Conservation (phyloP, 495 filamentous ascomycete genomes). For the Corynascus novoguineensis region DNA sequence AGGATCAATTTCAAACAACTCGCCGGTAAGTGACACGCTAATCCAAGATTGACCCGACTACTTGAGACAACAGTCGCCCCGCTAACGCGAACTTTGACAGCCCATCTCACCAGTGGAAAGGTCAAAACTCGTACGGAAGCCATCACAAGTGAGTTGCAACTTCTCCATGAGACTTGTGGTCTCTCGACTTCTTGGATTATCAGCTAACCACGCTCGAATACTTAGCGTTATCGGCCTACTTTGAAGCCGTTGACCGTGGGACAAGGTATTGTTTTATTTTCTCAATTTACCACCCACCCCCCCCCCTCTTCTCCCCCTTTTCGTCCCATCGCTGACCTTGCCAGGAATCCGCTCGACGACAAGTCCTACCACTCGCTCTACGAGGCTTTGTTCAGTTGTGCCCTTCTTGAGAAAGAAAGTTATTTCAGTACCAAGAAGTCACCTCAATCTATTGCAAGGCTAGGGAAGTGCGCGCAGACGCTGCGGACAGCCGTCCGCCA, state of each 20-base stretch:
- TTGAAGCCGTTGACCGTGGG: conserved; percentile 20
- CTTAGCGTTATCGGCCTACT: conserved; percentile 35
- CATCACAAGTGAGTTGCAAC: conserved; percentile 30
- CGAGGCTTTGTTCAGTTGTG: conserved; percentile 70
- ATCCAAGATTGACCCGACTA: not conserved
- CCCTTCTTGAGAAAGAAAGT: conserved; percentile 58
- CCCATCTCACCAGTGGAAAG: conserved; percentile 6
- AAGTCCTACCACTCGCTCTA: conserved; percentile 75
- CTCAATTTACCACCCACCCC: no score
- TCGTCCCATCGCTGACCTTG: conserved; percentile 9
- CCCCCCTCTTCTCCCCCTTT: not conserved
- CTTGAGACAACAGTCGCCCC: not conserved
- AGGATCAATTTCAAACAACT: conserved; percentile 25
- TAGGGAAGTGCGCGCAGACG: conserved; percentile 65
- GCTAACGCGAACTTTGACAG: conserved; percentile 12
- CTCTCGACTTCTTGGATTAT: no score
- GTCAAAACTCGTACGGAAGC: conserved; percentile 26
- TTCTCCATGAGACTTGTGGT: no score
- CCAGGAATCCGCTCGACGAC: conserved; percentile 48
- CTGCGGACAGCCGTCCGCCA: conserved; percentile 65
- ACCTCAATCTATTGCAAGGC: conserved; percentile 45
- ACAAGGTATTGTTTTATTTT: conserved; percentile 12
- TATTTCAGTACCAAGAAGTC: conserved; percentile 53
- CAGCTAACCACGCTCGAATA: conserved; percentile 48
- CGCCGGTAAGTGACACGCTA: conserved; percentile 18